These are phyloP conservation scores for Pseudogymnoascus verrucosus DNA, from an alignment of 2,329 filamentous ascomycete species.

Conservation along the genomic window DNA sequence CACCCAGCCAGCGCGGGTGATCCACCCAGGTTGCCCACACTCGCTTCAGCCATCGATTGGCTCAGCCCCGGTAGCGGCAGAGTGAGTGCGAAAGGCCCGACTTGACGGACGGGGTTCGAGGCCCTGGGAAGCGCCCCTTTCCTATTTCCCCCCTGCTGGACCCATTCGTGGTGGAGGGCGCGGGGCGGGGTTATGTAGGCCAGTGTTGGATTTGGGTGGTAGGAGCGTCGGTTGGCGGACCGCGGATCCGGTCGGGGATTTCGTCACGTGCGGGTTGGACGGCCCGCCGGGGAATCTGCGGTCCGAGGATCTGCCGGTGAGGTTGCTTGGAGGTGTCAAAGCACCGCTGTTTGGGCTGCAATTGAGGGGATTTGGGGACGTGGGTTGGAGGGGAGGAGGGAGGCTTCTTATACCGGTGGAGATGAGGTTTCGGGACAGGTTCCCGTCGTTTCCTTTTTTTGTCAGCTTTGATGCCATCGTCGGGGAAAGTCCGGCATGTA, in stretches of 20 bases:
- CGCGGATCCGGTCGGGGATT: not conserved
- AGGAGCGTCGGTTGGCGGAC: not conserved
- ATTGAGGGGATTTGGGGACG: not conserved
- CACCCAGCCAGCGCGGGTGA: not conserved
- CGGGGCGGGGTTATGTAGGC: slow-evolving; percentile 1
- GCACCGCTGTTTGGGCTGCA: not conserved
- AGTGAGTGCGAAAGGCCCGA: slow-evolving; percentile 5
- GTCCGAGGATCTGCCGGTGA: not conserved
- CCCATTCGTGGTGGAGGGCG: not conserved
- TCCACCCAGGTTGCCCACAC: not conserved
- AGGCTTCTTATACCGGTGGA: not conserved
- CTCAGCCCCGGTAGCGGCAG: not conserved
- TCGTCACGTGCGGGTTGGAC: not conserved
- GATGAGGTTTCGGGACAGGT: not conserved
- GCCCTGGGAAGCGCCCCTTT: not conserved
- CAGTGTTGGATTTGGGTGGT: not conserved
- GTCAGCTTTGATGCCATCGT: not conserved
- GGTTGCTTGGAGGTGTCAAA: not conserved
- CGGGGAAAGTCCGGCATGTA: not conserved
- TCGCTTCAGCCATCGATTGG: not conserved
- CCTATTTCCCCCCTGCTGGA: not conserved
- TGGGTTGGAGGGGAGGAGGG: not conserved
- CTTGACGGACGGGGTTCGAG: not conserved
- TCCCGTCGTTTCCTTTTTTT: not conserved
- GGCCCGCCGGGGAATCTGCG: not conserved